phyloP scores from a whole-genome alignment of 2,329 filamentous ascomycete genomes.

The Trichoderma sp. region DNA sequence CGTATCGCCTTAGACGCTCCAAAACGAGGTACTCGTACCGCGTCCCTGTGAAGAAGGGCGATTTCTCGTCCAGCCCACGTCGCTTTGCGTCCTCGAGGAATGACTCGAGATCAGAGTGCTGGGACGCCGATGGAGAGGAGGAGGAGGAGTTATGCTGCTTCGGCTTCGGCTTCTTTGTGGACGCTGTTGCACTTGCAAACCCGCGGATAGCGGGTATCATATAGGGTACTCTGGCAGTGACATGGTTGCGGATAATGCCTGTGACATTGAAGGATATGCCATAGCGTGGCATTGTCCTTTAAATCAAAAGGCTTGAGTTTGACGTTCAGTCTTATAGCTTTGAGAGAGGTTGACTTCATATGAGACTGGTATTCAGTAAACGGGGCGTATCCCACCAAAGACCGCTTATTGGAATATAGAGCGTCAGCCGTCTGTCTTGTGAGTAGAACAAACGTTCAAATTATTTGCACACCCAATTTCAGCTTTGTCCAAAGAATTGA shows the following conservation, averaged over 20 bases:
- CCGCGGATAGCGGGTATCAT: background rate
- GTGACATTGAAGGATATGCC: background rate
- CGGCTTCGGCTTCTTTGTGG: conserved; percentile 21
- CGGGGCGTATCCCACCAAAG: background rate
- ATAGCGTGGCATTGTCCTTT: conserved; percentile 1
- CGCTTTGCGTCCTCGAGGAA: conserved; percentile 66
- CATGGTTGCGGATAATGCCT: background rate
- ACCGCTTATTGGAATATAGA: background rate
- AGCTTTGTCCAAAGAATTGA: background rate
- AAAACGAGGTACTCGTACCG: conserved; percentile 74
- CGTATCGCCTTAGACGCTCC: conserved; percentile 56
- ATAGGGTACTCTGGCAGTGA: background rate
- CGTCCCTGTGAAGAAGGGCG: conserved; percentile 69
- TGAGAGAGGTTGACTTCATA: background rate
- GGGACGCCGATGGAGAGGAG: conserved; percentile 19
- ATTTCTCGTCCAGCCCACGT: conserved; percentile 54
- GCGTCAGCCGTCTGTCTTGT: background rate
- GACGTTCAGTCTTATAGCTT: background rate
- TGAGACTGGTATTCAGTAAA: background rate
- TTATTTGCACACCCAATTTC: background rate
- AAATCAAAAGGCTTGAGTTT: background rate
- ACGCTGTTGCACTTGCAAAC: conserved; percentile 28
- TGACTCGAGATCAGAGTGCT: conserved; percentile 64
- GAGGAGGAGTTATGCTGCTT: conserved; percentile 29
- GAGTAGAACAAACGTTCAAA: background rate